These are phyloP conservation scores for Fusarium heterosporum DNA, from an alignment of 2,329 filamentous ascomycete genomes.

Conservation along the genomic window DNA sequence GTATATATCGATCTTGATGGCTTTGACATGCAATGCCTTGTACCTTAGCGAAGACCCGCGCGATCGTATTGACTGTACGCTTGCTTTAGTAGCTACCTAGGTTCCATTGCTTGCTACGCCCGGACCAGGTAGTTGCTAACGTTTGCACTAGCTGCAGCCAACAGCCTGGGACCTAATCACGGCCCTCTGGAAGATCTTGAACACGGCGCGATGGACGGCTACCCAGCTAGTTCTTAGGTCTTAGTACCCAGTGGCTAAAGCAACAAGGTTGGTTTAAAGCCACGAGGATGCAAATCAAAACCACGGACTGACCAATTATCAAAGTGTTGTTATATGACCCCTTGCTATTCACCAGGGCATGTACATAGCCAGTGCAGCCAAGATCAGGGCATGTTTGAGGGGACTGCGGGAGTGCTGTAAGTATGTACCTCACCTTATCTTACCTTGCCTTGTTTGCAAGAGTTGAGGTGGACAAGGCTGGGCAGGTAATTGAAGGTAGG, in stretches of 20 bases:
- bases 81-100: too few species aligned
- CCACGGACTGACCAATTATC: conserved; percentile 27
- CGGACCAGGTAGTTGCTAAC: conserved; percentile 26
- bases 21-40: neutral
- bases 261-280: conserved; percentile 9
- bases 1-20: too few species aligned
- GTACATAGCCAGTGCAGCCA: neutral
- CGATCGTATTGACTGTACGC: neutral
- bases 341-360: conserved; percentile 18
- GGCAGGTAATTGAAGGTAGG: conserved; percentile 4
- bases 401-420: neutral
- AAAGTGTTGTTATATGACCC: conserved; percentile 22
- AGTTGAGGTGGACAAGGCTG: conserved; percentile 15
- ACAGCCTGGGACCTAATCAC: conserved; percentile 37
- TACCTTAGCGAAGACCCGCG: neutral
- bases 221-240: conserved; percentile 4
- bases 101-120: conserved; percentile 21
- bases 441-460: conserved; percentile 7
- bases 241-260: neutral
- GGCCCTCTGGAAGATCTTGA: conserved; percentile 35
- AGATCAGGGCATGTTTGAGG: conserved; percentile 2
- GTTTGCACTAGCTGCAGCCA: conserved; percentile 22
- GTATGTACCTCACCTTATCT: neutral
- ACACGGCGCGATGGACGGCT: conserved; percentile 21
- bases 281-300: conserved; percentile 26